phyloP scores from a whole-genome alignment of 768 basidiomycete genomes.

The Pholiota conissans region DNA sequence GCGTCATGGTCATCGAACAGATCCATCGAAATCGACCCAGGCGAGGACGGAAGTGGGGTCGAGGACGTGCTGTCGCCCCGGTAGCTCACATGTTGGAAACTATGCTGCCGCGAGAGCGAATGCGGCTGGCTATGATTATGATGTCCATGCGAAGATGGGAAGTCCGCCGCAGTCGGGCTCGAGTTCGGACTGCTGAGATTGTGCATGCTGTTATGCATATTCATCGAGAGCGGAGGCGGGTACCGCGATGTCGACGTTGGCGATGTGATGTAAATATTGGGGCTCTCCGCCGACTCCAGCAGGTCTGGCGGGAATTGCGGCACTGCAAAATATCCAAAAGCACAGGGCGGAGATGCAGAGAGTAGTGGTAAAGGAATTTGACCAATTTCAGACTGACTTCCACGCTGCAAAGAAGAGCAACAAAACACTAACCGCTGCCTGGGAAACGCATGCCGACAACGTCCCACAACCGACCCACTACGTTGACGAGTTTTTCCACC shows the following conservation, averaged over 20 bases:
- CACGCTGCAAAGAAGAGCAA: neutral
- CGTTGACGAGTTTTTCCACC: constrained; percentile 57
- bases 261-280: constrained; percentile 75
- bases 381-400: neutral
- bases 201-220: constrained; percentile 47
- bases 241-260: constrained; percentile 48
- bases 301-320: constrained; percentile 53
- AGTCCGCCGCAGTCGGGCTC: constrained; percentile 53
- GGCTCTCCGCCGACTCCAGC: constrained; percentile 51
- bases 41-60: constrained; percentile 39
- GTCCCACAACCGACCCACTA: constrained; percentile 66
- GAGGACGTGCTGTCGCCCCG: constrained; percentile 34
- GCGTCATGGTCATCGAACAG: constrained; percentile 41
- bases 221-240: constrained; percentile 46
- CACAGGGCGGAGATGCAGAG: neutral
- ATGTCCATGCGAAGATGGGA: constrained; percentile 32
- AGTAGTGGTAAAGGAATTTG: neutral
- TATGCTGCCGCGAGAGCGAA: constrained; percentile 58
- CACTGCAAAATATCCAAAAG: constrained; percentile 28
- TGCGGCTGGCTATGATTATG: constrained; percentile 37
- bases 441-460: constrained; percentile 56
- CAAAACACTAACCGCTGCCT: constrained; percentile 46
- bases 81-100: constrained; percentile 50
- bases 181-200: constrained; percentile 48
- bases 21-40: constrained; percentile 43